Percentiles rank a stretch among this genome's conserved stretches.
Evolutionary conservation across 768 basidiomycete species (phyloP).

Genomic region (Kwoniella mangroviensis): DNA sequence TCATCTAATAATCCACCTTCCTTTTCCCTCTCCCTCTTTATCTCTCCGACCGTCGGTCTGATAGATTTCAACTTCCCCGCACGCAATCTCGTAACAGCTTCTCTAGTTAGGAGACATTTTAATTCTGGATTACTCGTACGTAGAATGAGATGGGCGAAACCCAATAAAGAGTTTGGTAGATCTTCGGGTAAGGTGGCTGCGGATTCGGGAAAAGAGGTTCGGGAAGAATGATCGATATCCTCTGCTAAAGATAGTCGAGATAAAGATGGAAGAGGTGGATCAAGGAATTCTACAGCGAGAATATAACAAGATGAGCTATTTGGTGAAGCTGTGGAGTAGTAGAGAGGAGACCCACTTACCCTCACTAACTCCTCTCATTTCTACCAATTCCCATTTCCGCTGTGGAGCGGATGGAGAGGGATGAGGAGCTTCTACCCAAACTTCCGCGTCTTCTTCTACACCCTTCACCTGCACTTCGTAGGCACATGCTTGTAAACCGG

Average conservation of each 20-base stretch:
- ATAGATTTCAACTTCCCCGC: conserved; percentile 72
- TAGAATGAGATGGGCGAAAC: conserved; percentile 78
- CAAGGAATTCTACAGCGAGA: conserved; percentile 65
- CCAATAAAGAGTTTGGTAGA: conserved; percentile 69
- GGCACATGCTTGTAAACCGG: conserved; percentile 45
- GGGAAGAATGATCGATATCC: conserved; percentile 23
- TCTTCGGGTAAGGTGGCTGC: conserved; percentile 17
- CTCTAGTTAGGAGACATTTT: conserved; percentile 67
- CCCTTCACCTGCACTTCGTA: conserved; percentile 42
- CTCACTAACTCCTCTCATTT: conserved; percentile 48
- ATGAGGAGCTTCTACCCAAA: conserved; percentile 42
- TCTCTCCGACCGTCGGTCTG: conserved; percentile 60
- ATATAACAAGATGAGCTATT: conserved; percentile 20
- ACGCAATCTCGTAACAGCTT: conserved; percentile 71
- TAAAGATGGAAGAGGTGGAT: conserved; percentile 63
- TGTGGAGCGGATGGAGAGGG: neutral
- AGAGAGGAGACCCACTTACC: conserved; percentile 25
- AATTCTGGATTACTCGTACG: conserved; percentile 72
- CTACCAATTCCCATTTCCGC: conserved; percentile 44
- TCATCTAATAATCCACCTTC: conserved; percentile 58
- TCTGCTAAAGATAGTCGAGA: conserved; percentile 23
- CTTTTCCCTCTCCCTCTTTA: conserved; percentile 50
- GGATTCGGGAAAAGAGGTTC: conserved; percentile 22
- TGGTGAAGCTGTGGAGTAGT: neutral
- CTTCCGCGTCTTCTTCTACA: conserved; percentile 28